Evolutionary conservation across 768 basidiomycete species (phyloP), one percentile per base, ranked within the genome.

Genomic region (Psilocybe sp.): DNA sequence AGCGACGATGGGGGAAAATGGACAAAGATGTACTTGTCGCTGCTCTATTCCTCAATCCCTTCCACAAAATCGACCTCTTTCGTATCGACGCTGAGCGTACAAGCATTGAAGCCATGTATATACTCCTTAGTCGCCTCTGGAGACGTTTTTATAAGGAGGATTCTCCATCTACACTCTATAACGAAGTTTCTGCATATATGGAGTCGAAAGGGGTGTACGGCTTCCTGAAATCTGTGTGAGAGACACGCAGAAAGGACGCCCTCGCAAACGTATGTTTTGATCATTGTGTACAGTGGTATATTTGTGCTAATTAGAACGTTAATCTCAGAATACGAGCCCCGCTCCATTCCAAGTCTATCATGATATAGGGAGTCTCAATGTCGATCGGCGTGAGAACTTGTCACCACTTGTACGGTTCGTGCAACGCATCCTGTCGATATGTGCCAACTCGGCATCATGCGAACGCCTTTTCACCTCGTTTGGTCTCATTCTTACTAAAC

Each of bases 21-120:
- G 69, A 73, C 51, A 70, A 71, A 44, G 68, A 69, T 23, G 42
- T 64, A 1, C 68, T 69, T 47, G 69, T 74, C 40, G 56, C 63
- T 0, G 62, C 66, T 1, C 54, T 69, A 0, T 41, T 74, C 36
- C 47, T 73, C 14, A 73, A 75, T 51, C 72, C 70, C 0, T 55
- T 58, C 41, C 39, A 50, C 14, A 14, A 49, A 23, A 19, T 32
- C 13, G 4, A 39, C 8, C 33, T 42, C 5, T 53, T 58, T 45
- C 19, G 40, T 4, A 11, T 36, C 11, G 40, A 34, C 16, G n/a
- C 18, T 4, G 6, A 32, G 4, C 28, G 40, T 4, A 44, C 46
- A 10, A 54, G 45, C 35, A 20, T 48, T 8, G 49, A 44, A 10
- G 23, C 43, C 7, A 43, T 57, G 8, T 16, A 47, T 13, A 31